A percentile compares a stretch with the other conserved stretches of the same genome.
Evolutionary conservation across 345 rosid genomes (phyloP).

Genomic region (Aquilaria yunnanensis): DNA sequence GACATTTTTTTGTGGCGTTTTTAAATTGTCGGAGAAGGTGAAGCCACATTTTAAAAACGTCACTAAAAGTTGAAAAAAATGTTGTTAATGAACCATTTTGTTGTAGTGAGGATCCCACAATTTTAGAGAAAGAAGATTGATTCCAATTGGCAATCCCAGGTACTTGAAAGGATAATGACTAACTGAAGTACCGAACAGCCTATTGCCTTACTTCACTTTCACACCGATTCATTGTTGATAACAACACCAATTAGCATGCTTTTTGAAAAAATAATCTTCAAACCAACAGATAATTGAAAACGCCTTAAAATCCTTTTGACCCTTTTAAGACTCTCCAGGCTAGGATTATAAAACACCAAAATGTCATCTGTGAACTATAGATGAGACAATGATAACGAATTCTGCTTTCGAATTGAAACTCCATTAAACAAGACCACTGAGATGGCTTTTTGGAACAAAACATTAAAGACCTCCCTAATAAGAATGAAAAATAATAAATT

Average conservation of each 20-base stretch:
- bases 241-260: not conserved
- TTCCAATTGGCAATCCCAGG: no score
- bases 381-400: not conserved
- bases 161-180: no score
- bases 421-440: not conserved
- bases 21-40: no score
- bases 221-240: not conserved
- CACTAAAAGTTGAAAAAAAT: no score
- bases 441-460: not conserved
- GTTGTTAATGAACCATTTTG: no score
- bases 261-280: not conserved
- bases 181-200: no score
- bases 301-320: not conserved
- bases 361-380: not conserved
- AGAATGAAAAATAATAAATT: not conserved
- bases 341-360: not conserved
- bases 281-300: not conserved
- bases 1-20: no score
- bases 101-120: no score
- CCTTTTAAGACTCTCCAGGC: not conserved
- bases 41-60: no score
- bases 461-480: not conserved
- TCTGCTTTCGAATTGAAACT: no score
- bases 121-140: no score
- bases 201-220: no score